phyloP scores from a whole-genome alignment of 2,329 filamentous ascomycete species.

The Penicillium italicum region DNA sequence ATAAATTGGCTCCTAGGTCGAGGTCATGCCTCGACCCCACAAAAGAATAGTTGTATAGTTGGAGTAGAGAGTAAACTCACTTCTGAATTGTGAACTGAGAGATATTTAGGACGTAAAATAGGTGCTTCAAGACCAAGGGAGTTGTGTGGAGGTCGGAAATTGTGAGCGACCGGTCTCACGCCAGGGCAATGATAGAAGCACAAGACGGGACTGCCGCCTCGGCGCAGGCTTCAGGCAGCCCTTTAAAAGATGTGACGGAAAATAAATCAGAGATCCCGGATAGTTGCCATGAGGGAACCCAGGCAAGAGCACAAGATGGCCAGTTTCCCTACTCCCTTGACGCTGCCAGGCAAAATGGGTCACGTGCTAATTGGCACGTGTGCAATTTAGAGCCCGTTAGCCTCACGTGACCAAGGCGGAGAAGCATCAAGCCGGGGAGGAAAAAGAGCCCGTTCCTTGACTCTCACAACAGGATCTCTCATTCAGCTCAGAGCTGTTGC shows the following conservation, averaged over 20 bases:
- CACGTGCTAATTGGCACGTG: constrained; percentile 23
- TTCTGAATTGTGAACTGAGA: constrained; percentile 5
- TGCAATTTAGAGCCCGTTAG: constrained; percentile 8
- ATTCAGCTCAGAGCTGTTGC: constrained; percentile 2
- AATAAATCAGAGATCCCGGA: constrained; percentile 21
- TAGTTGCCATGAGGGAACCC: constrained; percentile 26
- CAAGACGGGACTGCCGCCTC: constrained; percentile 32
- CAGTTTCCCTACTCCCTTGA: constrained; percentile 24
- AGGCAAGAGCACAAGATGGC: constrained; percentile 21
- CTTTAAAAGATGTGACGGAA: constrained; percentile 21
- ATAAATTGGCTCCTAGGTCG: constrained; percentile 13
- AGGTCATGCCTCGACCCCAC: constrained; percentile 1
- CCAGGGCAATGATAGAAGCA: constrained; percentile 25
- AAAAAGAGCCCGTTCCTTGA: constrained; percentile 18
- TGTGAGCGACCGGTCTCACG: constrained; percentile 30
- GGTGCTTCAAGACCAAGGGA: constrained; percentile 29
- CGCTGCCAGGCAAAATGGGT: constrained; percentile 10
- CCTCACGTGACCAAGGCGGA: constrained; percentile 23
- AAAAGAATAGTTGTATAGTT: background rate
- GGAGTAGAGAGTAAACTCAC: constrained; percentile 9
- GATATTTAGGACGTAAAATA: constrained; percentile 14
- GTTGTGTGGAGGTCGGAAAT: constrained; percentile 29
- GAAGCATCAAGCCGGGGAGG: constrained; percentile 13
- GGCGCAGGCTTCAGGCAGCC: constrained; percentile 29
- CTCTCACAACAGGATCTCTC: background rate